phyloP scores from a whole-genome alignment of 495 filamentous ascomycete species.

The Aspergillus homomorphus region DNA sequence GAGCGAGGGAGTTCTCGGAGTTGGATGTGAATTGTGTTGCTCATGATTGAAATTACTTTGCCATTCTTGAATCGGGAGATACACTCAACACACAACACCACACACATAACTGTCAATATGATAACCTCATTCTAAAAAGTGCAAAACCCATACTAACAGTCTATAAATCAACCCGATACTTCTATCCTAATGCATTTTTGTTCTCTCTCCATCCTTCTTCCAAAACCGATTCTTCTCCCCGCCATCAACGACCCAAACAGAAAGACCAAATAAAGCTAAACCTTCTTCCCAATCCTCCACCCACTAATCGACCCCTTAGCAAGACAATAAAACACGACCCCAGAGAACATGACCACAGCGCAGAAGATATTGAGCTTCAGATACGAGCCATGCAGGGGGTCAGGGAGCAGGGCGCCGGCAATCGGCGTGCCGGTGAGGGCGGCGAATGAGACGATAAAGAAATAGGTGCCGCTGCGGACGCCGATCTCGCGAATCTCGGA shows the following conservation, averaged over 20 bases:
- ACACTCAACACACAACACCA: no score
- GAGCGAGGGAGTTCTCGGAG: no score
- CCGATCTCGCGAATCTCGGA: conserved; percentile 72
- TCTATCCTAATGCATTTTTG: no score
- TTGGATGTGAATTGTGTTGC: no score
- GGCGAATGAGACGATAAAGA: conserved; percentile 60
- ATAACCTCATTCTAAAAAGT: no score
- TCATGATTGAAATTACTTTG: no score
- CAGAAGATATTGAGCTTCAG: conserved; percentile 63
- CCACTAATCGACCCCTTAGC: conserved; percentile 37
- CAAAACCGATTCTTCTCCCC: conserved; percentile 8
- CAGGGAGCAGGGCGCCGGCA: conserved; percentile 61
- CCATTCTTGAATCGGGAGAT: no score
- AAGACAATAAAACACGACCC: conserved; percentile 47
- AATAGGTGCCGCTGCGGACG: conserved; percentile 64
- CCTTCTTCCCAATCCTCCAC: conserved; percentile 28
- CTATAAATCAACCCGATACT: no score
- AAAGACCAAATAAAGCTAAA: conserved; percentile 17
- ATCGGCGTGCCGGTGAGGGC: conserved; percentile 70
- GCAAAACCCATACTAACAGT: no score
- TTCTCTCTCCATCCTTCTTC: conserved; percentile 34
- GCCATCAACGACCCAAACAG: neutral
- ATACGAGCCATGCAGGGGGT: conserved; percentile 53
- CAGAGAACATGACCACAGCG: conserved; percentile 56
- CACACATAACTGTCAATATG: no score